Evolutionary conservation across 352 stramenopile species (phyloP).

Genomic region (Globisporangium abappressorium): DNA sequence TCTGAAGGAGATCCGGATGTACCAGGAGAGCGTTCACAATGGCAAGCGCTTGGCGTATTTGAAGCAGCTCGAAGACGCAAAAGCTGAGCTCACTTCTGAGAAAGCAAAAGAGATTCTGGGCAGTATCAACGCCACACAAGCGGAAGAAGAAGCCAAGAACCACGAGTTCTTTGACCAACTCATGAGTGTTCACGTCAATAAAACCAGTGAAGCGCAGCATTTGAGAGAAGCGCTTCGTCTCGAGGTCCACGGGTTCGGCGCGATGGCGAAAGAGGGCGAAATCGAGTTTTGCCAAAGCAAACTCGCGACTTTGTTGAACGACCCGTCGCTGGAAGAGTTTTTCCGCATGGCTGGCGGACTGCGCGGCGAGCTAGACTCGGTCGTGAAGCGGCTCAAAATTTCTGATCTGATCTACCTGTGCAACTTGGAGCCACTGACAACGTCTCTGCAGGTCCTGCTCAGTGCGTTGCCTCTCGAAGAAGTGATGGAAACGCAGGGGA

Average conservation of each 20-base stretch:
- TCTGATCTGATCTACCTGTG: constrained; percentile 78
- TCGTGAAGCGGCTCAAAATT: constrained; percentile 62
- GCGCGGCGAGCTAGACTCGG: constrained; percentile 60
- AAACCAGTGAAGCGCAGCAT: constrained; percentile 28
- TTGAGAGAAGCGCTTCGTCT: constrained; percentile 51
- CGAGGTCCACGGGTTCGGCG: constrained; percentile 62
- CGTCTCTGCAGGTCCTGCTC: constrained; percentile 39
- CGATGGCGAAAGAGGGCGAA: constrained; percentile 51
- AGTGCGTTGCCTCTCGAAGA: constrained; percentile 59
- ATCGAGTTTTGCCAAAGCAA: constrained; percentile 29
- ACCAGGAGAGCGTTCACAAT: constrained; percentile 52
- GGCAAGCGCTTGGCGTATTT: constrained; percentile 49
- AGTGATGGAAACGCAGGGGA: constrained; percentile 82
- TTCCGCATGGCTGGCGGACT: constrained; percentile 78
- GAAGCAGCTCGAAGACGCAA: constrained; percentile 37
- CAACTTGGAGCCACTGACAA: constrained; percentile 42
- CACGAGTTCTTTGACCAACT: constrained; percentile 59
- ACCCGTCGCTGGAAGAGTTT: constrained; percentile 73
- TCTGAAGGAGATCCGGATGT: constrained; percentile 47
- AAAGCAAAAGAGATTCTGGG: constrained; percentile 37
- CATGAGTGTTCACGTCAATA: constrained; percentile 31
- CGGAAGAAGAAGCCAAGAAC: constrained; percentile 66
- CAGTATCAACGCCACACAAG: constrained; percentile 45
- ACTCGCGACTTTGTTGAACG: constrained; percentile 35
- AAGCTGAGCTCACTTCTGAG: constrained; percentile 40